Evolutionary conservation across 306 rosid species (phyloP), one percentile per base, ranked within the genome.

Genomic region (Trifolium dubium): DNA sequence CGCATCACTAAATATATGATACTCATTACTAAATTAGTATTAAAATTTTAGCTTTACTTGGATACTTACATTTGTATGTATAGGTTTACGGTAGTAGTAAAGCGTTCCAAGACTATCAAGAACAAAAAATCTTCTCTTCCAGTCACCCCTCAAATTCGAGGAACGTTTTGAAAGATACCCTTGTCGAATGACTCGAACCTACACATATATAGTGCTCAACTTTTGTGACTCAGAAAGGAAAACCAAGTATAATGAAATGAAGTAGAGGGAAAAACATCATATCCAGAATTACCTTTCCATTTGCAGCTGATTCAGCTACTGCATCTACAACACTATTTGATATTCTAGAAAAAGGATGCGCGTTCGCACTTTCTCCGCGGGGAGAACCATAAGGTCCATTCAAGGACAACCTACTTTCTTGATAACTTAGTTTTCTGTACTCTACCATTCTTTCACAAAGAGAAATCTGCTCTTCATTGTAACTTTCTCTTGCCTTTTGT

Each of bases 121-220:
- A 81, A 91, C 85, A 79, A 91, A 91, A 80, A 77, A 87, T 82
- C 94, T 84, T 84, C 92, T 87, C 80, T 91, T 91, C 97, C 97
- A 91, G 70, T 83, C 95, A 69, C 77, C 97, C 80, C 97, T 89
- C 72, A 91, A 83, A 69, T 81, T 89, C 79, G 92, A 84, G 44
- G 97, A 91, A 49, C 95, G 91, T 62, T 91, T 91, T 43, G 92
- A 89, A 34, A 91, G 92, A 87, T 81, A 91, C 10, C 97, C 97
- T 87, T 89, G 92, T 46, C 95, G 77, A 83, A 91, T 82, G 65
- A 85, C 83, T 83, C 83, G 92, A 70, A 91, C 84, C 95, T 91
- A 77, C 80, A 71, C 49, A 41, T 59, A 60, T 46, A 43, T 43
- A 56, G 56, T 72, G 75, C 37, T 44, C 41, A 76, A n/a, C 53